Evolutionary conservation across 768 basidiomycete genomes (phyloP).

Genomic region (Candolleomyces eurysporus): DNA sequence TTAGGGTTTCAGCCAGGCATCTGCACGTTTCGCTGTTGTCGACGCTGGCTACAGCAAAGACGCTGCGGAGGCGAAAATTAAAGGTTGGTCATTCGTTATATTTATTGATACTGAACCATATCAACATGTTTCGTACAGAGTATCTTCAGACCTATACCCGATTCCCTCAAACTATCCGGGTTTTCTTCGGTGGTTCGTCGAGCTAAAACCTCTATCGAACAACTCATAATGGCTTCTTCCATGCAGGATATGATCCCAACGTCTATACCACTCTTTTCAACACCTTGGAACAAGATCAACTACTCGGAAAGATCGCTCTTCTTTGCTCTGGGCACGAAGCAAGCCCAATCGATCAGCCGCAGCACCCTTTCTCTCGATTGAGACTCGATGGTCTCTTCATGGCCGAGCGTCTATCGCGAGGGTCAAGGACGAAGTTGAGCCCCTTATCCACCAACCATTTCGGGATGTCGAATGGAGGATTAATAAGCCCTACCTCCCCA

Average conservation of each 20-base stretch:
- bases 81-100: constrained; percentile 41
- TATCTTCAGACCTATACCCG: constrained; percentile 67
- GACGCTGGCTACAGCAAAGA: constrained; percentile 62
- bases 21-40: constrained; percentile 65
- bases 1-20: constrained; percentile 71
- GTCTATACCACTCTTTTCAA: constrained; percentile 57
- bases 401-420: constrained; percentile 33
- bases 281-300: constrained; percentile 55
- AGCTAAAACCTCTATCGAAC: background rate
- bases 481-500: constrained; percentile 67
- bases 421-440: constrained; percentile 37
- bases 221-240: constrained; percentile 4
- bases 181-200: constrained; percentile 68
- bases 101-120: background rate
- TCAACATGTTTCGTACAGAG: constrained; percentile 38
- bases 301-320: constrained; percentile 65
- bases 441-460: constrained; percentile 38
- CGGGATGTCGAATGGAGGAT: constrained; percentile 52
- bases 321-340: constrained; percentile 48
- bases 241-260: constrained; percentile 53
- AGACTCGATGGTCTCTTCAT: constrained; percentile 51
- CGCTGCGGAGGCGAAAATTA: constrained; percentile 63
- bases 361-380: constrained; percentile 52
- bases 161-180: constrained; percentile 70
- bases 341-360: constrained; percentile 31